Base-by-base conservation (phyloP, 192 early-diverging fungal genomes). In the Spizellomyces punctatus region DNA sequence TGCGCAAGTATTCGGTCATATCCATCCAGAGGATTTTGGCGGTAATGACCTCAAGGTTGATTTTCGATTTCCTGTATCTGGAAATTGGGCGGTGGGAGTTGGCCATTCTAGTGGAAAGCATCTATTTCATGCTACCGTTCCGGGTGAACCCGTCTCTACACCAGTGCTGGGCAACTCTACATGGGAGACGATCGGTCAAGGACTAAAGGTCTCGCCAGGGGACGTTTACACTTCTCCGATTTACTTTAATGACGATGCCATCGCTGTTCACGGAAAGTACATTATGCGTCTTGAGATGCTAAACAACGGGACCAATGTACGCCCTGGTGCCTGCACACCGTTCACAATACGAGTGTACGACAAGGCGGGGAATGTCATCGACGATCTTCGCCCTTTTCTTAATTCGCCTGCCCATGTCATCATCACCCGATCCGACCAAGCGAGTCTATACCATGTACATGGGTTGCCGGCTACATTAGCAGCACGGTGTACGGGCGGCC, bases 21-120 rank as follows among this genome's bases (percentile, higher is more conserved):
- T 54, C 12, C 50, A 54, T 54, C 50, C 50, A 0, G 50, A 54
- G 50, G 50, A 54, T 54, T 54, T 54, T 54, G 50, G 17, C 50
- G 50, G 14, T 19, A 4, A 54, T 4, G 50, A 12, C 50, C 17
- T 54, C 17, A 54, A n/a, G 50, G 17, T 54, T 19, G 17, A 54
- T 12, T 54, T 54, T 54, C 50, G 50, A 54, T 54, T 54, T 54
- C 50, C 50, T 12, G 12, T 54, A 12, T 4, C 50, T 54, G 50
- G 50, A 12, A 54, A 12, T 54, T 54, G 50, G 50, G 50, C 50
- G 12, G 50, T 54, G 12, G 50, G 50, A 12, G 50, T 54, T 54
- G 50, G 50, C 14, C 4, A 54, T 54, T n/a, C 14, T n/a, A 4
- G 50, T n/a, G 50, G 50, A 54, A 54, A 19, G 50, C 17, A 54